These are phyloP conservation scores for Apophysomyces ossiformis DNA, from an alignment of 371 early-diverging fungal genomes.

Conservation along the genomic window DNA sequence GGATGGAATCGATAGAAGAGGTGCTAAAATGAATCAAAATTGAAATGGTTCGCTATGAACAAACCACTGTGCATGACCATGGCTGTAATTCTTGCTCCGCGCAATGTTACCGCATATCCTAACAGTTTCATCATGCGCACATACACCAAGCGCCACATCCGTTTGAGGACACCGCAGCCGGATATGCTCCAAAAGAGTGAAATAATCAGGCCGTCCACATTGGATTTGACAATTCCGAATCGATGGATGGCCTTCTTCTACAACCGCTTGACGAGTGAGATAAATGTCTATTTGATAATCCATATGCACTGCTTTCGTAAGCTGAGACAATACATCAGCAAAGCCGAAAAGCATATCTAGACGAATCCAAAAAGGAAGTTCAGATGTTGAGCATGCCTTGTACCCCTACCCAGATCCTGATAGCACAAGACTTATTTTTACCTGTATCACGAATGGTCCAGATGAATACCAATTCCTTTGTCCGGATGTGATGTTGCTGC, in stretches of 20 bases:
- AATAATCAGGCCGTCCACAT: conserved; percentile 27
- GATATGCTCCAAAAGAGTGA: conserved; percentile 16
- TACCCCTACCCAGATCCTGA: too few relatives aligned
- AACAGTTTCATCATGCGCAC: conserved; percentile 38
- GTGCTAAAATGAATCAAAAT: conserved; percentile 10
- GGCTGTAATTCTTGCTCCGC: conserved; percentile 21
- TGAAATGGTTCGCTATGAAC: conserved; percentile 43
- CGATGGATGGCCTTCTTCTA: conserved; percentile 2
- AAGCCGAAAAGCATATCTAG: conserved; percentile 14
- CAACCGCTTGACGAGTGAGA: conserved; percentile 8
- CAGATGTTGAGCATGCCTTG: too few relatives aligned
- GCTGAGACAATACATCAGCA: background rate
- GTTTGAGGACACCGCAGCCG: conserved; percentile 5
- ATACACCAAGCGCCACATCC: conserved; percentile 33
- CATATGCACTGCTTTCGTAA: conserved; percentile 4
- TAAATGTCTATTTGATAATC: conserved; percentile 9
- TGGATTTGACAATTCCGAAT: conserved; percentile 1
- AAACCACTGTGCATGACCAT: conserved; percentile 31
- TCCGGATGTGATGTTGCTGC: conserved; percentile 21
- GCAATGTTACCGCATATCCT: conserved; percentile 23
- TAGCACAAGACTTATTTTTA: conserved; percentile 13
- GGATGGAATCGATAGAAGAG: background rate
- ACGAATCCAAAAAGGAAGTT: too few relatives aligned
- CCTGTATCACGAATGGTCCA: conserved; percentile 38
- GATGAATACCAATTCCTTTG: conserved; percentile 19